Conservation (phyloP, 2,329 filamentous ascomycete species). For the Orbilia oligospora region DNA sequence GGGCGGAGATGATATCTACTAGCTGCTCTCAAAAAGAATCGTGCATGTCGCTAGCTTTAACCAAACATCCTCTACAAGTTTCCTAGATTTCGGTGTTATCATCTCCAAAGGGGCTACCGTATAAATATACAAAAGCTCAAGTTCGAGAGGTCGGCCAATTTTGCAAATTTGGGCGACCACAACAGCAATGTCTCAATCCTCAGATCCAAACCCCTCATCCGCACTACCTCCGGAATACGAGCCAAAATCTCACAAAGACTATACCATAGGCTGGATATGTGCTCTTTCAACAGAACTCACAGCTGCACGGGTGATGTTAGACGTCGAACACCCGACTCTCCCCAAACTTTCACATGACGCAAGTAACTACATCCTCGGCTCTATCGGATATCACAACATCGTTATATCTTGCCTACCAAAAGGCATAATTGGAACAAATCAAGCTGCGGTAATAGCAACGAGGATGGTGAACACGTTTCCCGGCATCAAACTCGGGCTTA, state of each 20-base stretch:
- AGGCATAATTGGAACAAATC: constrained; percentile 65
- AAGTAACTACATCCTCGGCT: constrained; percentile 63
- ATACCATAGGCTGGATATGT: constrained; percentile 60
- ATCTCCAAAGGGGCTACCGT: too few species aligned
- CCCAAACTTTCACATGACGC: constrained; percentile 44
- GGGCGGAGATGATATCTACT: too few species aligned
- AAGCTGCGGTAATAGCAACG: constrained; percentile 65
- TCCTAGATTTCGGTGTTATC: too few species aligned
- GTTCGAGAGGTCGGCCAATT: too few species aligned
- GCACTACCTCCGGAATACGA: too few species aligned
- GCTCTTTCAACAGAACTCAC: constrained; percentile 57
- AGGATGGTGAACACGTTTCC: constrained; percentile 65
- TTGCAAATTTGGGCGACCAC: too few species aligned
- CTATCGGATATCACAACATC: constrained; percentile 65
- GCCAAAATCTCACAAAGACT: constrained; percentile 19
- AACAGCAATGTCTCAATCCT: not conserved
- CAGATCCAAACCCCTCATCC: too few species aligned
- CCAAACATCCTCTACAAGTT: too few species aligned
- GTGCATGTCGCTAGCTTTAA: too few species aligned
- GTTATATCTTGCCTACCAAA: constrained; percentile 65
- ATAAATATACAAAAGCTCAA: too few species aligned
- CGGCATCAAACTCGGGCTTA: constrained; percentile 67
- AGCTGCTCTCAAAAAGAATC: too few species aligned
- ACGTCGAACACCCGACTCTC: constrained; percentile 54
- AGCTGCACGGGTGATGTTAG: constrained; percentile 61